Base-by-base conservation (phyloP, 2,329 filamentous ascomycete species). In the Fusarium temperatum region DNA sequence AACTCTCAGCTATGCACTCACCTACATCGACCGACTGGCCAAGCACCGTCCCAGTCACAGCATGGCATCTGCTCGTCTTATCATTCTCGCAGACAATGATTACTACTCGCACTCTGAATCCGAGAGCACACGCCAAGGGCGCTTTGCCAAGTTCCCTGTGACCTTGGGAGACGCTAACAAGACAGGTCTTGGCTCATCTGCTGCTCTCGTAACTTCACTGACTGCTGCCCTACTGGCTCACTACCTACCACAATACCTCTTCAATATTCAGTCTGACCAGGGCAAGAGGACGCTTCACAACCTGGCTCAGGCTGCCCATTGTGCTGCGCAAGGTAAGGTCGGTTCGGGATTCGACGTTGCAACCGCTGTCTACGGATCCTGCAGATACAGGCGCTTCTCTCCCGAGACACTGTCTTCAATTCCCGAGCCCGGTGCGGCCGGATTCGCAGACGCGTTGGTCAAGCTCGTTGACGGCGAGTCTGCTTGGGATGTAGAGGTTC, bases 271-370 rank as follows among this genome's bases (percentile, higher is more conserved):
- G 54, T 86, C 87, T 53, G 83, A 87, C 2, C 74, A 83, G 1
- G 89, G 91, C 57, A 87, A 87, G 74, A 85, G 86, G 35, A 89
- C 88, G 56, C 88, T 98, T 61, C 96, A 99, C 85, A 98, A 98
- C 83, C 91, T 99, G 57, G 93, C 96, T 0, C 96, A 99, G 85
- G 93, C 94, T 3, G 92, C 94, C 8, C 96, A 99, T 84, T 98
- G 96, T 80, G 94, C 96, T 3, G 96, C 96, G 0, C 96, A 99
- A 84, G 96, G 96, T 30, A 99, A 99, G 83, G 92, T 99, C 24
- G 96, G 96, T 56, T 96, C 93, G 2, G 96, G 96, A 26, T 99
- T 99, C 81, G 96, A 99, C 81, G 93, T 99, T 59, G 96, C 96
- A 0, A 92, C 93, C 32, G 96, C 96, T 24, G 94, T 98, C 22